These are phyloP conservation scores for Calonectria ilicicola DNA, from an alignment of 2,329 filamentous ascomycete genomes.

Conservation along the genomic window DNA sequence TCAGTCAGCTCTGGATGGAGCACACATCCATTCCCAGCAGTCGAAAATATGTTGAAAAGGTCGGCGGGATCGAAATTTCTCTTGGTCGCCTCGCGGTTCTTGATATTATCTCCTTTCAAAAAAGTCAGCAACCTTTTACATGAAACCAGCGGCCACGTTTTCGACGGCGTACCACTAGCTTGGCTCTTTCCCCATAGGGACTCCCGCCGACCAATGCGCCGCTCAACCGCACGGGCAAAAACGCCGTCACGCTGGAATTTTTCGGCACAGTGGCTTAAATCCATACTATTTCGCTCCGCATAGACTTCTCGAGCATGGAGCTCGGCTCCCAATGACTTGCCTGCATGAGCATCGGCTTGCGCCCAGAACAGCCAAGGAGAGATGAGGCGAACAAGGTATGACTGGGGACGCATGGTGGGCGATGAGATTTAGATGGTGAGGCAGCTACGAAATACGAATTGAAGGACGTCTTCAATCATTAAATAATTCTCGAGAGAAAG, in stretches of 20 bases:
- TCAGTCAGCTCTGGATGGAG: conserved; percentile 21
- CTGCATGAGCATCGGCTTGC: background rate
- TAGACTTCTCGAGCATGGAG: conserved; percentile 11
- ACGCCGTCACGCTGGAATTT: conserved; percentile 16
- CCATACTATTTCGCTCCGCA: conserved; percentile 14
- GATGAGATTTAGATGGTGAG: background rate
- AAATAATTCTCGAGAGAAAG: background rate
- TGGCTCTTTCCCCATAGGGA: background rate
- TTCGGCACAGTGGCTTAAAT: conserved; percentile 18
- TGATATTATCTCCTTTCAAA: background rate
- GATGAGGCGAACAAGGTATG: background rate
- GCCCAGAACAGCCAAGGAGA: background rate
- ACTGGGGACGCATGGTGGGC: background rate
- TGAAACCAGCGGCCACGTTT: background rate
- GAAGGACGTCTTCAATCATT: background rate
- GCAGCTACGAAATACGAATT: background rate
- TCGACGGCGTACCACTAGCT: background rate
- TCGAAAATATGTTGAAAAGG: background rate
- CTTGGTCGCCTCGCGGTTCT: background rate
- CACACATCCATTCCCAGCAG: conserved; percentile 8
- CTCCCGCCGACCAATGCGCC: background rate
- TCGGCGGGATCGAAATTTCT: background rate
- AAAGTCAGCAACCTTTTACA: background rate
- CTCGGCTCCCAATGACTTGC: conserved; percentile 13
- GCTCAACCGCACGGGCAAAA: conserved; percentile 12